Evolutionary conservation across 495 filamentous ascomycete genomes (phyloP).

Genomic region (Ascobolus immersus): DNA sequence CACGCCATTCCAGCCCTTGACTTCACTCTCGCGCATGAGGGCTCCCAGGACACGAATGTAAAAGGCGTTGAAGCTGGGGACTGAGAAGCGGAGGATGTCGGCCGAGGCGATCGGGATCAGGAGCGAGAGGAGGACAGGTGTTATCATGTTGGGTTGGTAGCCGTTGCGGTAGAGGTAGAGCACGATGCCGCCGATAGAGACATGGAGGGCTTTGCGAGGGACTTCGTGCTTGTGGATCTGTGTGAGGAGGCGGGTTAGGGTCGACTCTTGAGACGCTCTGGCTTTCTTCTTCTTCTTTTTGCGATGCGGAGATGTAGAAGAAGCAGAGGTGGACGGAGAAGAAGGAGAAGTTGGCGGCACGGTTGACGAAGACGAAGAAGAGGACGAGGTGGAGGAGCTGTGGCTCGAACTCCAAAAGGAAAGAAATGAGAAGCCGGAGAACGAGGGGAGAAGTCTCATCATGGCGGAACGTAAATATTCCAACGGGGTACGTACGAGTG

Average conservation of each 20-base stretch:
- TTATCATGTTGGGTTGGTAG: constrained; percentile 43
- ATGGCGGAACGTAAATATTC: too few species aligned
- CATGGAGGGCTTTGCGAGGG: constrained; percentile 52
- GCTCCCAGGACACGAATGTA: constrained; percentile 69
- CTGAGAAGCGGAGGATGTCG: constrained; percentile 61
- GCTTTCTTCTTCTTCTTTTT: not conserved
- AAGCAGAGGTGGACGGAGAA: too few species aligned
- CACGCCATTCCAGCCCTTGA: constrained; percentile 76
- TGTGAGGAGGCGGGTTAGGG: not conserved
- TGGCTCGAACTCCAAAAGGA: too few species aligned
- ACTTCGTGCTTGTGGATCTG: constrained; percentile 48
- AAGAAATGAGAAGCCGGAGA: not conserved
- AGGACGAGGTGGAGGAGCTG: too few species aligned
- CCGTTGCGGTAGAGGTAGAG: constrained; percentile 58
- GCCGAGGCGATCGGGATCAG: constrained; percentile 69
- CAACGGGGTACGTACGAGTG: constrained; percentile 26
- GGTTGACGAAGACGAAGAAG: too few species aligned
- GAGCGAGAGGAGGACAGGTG: constrained; percentile 55
- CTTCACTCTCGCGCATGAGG: constrained; percentile 91
- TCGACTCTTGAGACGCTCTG: not conserved
- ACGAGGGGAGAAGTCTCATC: not conserved
- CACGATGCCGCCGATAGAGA: constrained; percentile 86
- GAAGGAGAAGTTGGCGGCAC: too few species aligned
- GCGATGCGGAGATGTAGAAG: not conserved
- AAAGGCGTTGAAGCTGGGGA: constrained; percentile 51